Evolutionary conservation across 345 rosid species (phyloP), one percentile per base, ranked within the genome.

Genomic region (Conringia planisiliqua): DNA sequence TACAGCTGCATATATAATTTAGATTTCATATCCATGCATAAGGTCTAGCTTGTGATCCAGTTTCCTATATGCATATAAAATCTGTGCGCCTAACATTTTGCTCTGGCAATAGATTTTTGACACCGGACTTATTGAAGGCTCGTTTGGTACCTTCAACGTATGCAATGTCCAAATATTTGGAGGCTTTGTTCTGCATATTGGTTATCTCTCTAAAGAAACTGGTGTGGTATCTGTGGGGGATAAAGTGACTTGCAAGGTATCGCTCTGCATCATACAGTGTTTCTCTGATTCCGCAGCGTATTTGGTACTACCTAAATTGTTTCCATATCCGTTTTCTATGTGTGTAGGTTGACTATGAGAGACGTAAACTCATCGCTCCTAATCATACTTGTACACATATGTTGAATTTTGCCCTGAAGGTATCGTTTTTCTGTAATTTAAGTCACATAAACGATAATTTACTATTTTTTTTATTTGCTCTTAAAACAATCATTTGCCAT

Each of bases 321-420:
- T 63, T 24, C 40, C 55, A 38, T 52, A 57, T 69, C 40, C 2
- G 3, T 44, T 62, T 17, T 52, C 55, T 35, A 14, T 59, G 27
- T n/a, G 20, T 57, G 65, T 80, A 92, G 99, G 98, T 95, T 83
- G 98, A 95, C 76, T 95, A 92, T 75, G 87, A 85, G 16, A 86
- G 99, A 74, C 96, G 98, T 73, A 87, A 76, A 40, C 92, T 88
- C 68, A 88, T 95, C 35, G 98, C 99, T 44, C 98, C 99, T 13
- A 92, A 92, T 73, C 99, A 95, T 80, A 95, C 98, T 36, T 95
- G 97, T 70, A 92, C 98, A 1, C 98, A 95, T 74, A 95, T 92
- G 99, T 72, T 95, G 86, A 95, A 95, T 81, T 95, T 85, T 67
- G 98, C 99, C 77, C 90, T 95, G 26, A 85, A 89, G 92, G 98